Evolutionary conservation across 1,284 basidiomycete genomes (phyloP), one percentile per base, ranked within the genome.

Genomic region (Pseudozyma tsukubaensis): DNA sequence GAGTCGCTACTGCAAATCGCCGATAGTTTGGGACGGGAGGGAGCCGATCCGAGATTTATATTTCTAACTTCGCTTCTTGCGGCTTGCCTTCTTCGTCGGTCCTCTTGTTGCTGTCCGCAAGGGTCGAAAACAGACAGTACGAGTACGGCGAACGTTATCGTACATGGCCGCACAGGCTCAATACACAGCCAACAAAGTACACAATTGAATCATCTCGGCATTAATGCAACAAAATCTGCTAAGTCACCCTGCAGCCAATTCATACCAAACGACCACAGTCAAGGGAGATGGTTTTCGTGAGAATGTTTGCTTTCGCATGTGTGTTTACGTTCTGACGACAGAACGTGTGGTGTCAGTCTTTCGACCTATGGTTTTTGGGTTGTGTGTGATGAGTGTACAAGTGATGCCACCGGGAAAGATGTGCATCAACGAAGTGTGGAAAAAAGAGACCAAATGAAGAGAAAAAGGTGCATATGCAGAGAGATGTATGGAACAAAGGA

Each of bases 221-320:
- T 29, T 29, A 6, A 3, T 29, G 24, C 24, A 29, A 29, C 24
- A 6, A 3, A 3, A 6, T 29, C 32, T 36, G 34, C 16, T 32
- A 50, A 14, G 44, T 21, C 37, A 39, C 13, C 8, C 12, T n/a
- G 2, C 11, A 9, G 11, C 11, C 3, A 4, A 21, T 29, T 12
- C 48, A 35, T 16, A 8, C n/a, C 14, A 16, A 35, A 49, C 5
- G 29, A 49, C 16, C 49, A 19, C 50, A 32, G 29, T 32, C 50
- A 51, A 19, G 12, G 19, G 32, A 9, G 24, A 12, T 6, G 16
- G 13, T 42, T 37, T 54, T 68, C 55, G 59, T 61, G 59, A 70
- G 57, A 53, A 60, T 52, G 24, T 8, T 43, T 48, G 67, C 61
- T 70, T 59, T 50, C 67, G 67, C 67, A 69, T 70, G 43, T 62